Evolutionary conservation across 2,329 filamentous ascomycete species (phyloP), one percentile per base, ranked within the genome.

Genomic region (Lachnellula willkommii): DNA sequence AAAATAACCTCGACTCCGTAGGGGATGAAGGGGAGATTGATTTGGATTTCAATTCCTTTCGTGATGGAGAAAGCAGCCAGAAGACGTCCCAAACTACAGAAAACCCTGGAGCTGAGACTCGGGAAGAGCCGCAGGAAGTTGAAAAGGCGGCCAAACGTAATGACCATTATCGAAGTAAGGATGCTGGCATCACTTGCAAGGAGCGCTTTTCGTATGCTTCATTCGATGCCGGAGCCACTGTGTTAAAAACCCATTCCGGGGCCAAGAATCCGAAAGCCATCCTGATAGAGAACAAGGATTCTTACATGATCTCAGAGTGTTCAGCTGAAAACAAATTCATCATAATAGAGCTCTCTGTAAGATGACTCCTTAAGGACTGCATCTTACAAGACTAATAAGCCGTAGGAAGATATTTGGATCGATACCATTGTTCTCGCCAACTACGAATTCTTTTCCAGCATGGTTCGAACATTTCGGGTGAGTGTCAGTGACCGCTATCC

Each of bases 381-480:
- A 8, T 9, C 7, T 6, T 52, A 42, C 3, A 7, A 32, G 20
- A 45, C 61, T 68, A 58, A 68, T 48, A 45, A 2, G 17, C 20
- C 51, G 14, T 56, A 69, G 67, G 68, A 70, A 67, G 83, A 86
- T 55, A 83, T 87, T 55, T 79, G 95, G 46, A 88, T 99, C 56
- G 94, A 99, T 69, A 99, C 94, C 0, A 79, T 99, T 42, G 94
- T 97, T n/a, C 79, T 99, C 53, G 94, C 93, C 59, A 99, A 99
- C 70, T 99, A 95, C 66, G 94, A 99, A 71, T 99, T 99, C 76
- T 99, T 99, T 77, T 96, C 91, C 54, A 96, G 91, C 69, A 96
- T 95, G 81, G 89, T 97, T 65, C 87, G 91, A 52, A 88, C 86
- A 48, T 96, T 99, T 71, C 82, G 89, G 51, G 84, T 97, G 63